Conservation (phyloP, 257 asterid genomes). For the Capsicum rhomboideum region DNA sequence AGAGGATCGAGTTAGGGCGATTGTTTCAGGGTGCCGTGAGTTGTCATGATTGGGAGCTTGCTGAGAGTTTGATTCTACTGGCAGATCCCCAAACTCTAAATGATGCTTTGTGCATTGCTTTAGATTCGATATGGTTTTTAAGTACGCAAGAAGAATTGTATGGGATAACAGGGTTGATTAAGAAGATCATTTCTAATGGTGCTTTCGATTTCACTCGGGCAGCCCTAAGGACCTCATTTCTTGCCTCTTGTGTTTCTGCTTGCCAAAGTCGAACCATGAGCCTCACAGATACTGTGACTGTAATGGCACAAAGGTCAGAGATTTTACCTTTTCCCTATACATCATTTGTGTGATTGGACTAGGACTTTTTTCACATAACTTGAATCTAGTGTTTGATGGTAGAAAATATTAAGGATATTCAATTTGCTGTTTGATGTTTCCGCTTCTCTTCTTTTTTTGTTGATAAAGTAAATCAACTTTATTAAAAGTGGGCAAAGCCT, state of each 20-base stretch:
- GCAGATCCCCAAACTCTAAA: constrained; percentile 96
- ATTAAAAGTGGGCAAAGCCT: not conserved
- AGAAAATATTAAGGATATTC: not conserved
- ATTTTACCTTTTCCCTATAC: not conserved
- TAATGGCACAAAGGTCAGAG: constrained; percentile 91
- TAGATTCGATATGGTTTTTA: constrained; percentile 95
- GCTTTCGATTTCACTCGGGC: constrained; percentile 96
- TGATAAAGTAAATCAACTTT: not conserved
- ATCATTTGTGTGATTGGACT: not conserved
- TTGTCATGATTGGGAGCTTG: constrained; percentile 92
- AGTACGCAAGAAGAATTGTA: constrained; percentile 61
- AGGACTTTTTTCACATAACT: not conserved
- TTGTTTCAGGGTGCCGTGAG: constrained; percentile 96
- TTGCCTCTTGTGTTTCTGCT: constrained; percentile 97
- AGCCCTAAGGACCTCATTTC: constrained; percentile 93
- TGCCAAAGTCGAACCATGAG: constrained; percentile 98
- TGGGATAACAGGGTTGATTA: constrained; percentile 80
- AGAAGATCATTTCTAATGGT: constrained; percentile 78
- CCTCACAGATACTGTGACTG: constrained; percentile 92
- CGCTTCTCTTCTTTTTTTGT: not conserved
- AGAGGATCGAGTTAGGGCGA: constrained; percentile 84
- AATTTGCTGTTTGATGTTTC: not conserved
- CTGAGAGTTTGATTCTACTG: constrained; percentile 74
- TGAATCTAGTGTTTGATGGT: not conserved
- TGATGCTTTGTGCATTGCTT: constrained; percentile 85